Evolutionary conservation across 31 red algal genomes (phyloP).

Genomic region (Bonnemaisonia californica): DNA sequence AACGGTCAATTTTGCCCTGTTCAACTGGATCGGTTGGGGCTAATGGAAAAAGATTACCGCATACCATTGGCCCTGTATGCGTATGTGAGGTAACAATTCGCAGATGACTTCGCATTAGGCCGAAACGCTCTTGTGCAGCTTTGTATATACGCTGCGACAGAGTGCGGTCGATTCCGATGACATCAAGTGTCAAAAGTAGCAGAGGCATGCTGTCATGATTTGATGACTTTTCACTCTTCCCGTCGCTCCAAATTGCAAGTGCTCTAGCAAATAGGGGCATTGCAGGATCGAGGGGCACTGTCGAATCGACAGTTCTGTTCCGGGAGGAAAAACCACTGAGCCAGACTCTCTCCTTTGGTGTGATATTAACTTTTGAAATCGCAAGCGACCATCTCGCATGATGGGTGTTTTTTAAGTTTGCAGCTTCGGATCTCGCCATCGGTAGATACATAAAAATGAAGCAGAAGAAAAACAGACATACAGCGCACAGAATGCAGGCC

Average conservation of each 20-base stretch:
- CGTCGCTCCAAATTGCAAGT: conserved; percentile 34
- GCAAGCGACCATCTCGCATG: conserved; percentile 30
- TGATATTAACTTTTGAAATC: conserved; percentile 60
- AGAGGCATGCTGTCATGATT: conserved; percentile 12
- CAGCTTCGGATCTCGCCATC: too few relatives aligned
- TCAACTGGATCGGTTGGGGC: conserved; percentile 20
- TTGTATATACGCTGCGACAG: conserved; percentile 20
- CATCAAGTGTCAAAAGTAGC: conserved; percentile 58
- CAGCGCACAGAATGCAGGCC: too few relatives aligned
- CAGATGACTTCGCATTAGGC: conserved; percentile 33
- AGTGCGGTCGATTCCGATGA: conserved; percentile 48
- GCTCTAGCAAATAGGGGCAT: conserved; percentile 52
- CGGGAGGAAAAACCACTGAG: conserved; percentile 71
- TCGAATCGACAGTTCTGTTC: conserved; percentile 42
- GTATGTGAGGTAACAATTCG: conserved; percentile 61
- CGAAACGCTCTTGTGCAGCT: conserved; percentile 9
- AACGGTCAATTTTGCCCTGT: conserved; percentile 13
- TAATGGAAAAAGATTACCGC: conserved; percentile 40
- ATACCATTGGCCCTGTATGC: conserved; percentile 67
- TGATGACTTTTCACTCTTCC: not conserved
- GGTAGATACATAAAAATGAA: too few relatives aligned
- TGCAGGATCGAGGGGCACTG: conserved; percentile 31
- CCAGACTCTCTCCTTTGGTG: conserved; percentile 62
- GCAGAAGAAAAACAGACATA: too few relatives aligned
- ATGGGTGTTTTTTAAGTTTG: too few relatives aligned